A percentile compares a stretch with the other conserved stretches of the same genome.
phyloP scores from a whole-genome alignment of 257 asterid species.

The Coffea canephora region DNA sequence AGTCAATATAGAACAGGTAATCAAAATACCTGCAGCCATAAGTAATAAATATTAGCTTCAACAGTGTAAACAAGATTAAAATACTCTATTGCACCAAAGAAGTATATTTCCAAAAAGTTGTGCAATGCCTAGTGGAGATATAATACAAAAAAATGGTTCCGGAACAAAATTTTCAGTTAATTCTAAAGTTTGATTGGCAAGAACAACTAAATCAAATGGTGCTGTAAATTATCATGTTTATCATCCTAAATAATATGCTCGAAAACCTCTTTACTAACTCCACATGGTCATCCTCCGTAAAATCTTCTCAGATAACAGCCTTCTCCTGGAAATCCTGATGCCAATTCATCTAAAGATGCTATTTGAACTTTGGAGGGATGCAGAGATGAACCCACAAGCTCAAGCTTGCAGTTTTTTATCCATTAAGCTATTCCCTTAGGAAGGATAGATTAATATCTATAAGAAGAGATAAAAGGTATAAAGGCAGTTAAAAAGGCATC shows the following conservation, averaged over 20 bases:
- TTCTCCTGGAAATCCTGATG: not conserved
- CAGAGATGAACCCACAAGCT: no score
- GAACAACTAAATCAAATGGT: not conserved
- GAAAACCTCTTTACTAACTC: not conserved
- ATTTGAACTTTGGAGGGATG: no score
- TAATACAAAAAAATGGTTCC: not conserved
- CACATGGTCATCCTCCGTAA: not conserved
- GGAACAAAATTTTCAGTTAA: not conserved
- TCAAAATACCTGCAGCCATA: slow-evolving; percentile 81
- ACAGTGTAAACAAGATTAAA: not conserved
- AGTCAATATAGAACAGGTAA: slow-evolving; percentile 87
- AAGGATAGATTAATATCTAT: not conserved
- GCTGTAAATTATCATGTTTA: not conserved
- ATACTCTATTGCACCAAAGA: not conserved
- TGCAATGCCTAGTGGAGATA: not conserved
- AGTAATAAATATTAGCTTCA: not conserved
- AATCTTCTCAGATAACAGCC: not conserved
- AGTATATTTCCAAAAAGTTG: no score
- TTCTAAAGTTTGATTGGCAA: not conserved
- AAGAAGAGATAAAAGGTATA: not conserved
- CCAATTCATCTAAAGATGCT: not conserved
- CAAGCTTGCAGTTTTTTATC: no score
- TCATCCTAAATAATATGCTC: not conserved
- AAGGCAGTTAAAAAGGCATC: not conserved
- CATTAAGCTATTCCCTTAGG: not conserved